These are phyloP conservation scores for Chaetomium fimeti DNA, from an alignment of 495 filamentous ascomycete genomes.

Conservation along the genomic window DNA sequence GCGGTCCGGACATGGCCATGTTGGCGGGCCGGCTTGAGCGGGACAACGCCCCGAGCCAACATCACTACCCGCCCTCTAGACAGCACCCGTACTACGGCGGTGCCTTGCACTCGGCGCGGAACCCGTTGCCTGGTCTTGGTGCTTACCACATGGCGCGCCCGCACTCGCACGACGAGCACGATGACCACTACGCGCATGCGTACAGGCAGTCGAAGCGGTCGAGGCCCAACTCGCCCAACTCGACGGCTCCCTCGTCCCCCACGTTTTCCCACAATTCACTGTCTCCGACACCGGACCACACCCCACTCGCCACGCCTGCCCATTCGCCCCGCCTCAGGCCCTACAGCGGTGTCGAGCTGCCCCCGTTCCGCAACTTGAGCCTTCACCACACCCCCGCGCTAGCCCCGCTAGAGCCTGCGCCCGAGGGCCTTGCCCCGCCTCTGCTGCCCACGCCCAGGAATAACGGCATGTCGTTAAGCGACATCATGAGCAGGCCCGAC, in stretches of 20 bases:
- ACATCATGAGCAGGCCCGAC: constrained; percentile 87
- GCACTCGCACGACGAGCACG: constrained; percentile 84
- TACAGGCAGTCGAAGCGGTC: constrained; percentile 77
- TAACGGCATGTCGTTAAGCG: constrained; percentile 72
- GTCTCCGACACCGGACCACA: constrained; percentile 95
- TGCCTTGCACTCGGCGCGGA: constrained; percentile 55
- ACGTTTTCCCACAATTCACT: constrained; percentile 96
- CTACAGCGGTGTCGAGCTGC: constrained; percentile 65
- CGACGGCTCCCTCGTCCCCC: constrained; percentile 94
- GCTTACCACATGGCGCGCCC: constrained; percentile 92
- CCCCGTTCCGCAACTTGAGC: constrained; percentile 83
- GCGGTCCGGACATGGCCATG: constrained; percentile 74
- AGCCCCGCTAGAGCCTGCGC: constrained; percentile 85
- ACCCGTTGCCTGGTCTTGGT: constrained; percentile 69
- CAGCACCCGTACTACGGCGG: constrained; percentile 58
- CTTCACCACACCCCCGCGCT: constrained; percentile 85
- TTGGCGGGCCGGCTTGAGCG: constrained; percentile 85
- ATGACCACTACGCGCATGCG: constrained; percentile 61
- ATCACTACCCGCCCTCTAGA: constrained; percentile 51
- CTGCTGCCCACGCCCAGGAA: constrained; percentile 45
- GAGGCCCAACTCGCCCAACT: constrained; percentile 87
- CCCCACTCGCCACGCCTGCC: constrained; percentile 89
- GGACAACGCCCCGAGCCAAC: constrained; percentile 56
- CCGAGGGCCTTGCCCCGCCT: constrained; percentile 49
- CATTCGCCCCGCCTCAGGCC: constrained; percentile 92